Conservation (phyloP, 2,329 filamentous ascomycete species). For the Fusarium burgessii region DNA sequence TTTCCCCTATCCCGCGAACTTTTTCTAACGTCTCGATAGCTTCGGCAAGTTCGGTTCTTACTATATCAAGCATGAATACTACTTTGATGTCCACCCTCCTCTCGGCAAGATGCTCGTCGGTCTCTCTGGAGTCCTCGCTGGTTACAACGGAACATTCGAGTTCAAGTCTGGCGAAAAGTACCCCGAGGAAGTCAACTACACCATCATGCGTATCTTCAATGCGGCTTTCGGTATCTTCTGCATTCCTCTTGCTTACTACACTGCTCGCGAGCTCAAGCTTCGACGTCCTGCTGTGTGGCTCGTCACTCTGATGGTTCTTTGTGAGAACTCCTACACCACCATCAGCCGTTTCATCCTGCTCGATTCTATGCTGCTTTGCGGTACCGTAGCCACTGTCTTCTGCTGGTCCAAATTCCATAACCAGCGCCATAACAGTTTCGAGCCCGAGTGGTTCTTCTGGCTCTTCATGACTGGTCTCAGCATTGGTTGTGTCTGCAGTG, state of each 20-base stretch:
- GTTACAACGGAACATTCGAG: conserved; percentile 99
- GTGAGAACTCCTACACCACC: conserved; percentile 99
- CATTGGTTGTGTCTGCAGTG: conserved; percentile 97
- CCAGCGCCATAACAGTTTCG: conserved; percentile 86
- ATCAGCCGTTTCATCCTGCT: conserved; percentile 98
- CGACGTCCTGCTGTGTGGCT: conserved; percentile 91
- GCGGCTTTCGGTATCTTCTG: conserved; percentile 93
- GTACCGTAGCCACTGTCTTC: conserved; percentile 96
- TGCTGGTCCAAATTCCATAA: conserved; percentile 98
- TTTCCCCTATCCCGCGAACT: background rate
- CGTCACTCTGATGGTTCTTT: conserved; percentile 95
- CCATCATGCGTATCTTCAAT: conserved; percentile 99
- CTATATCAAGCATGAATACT: conserved; percentile 99
- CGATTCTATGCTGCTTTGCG: conserved; percentile 98
- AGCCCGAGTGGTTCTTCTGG: conserved; percentile 94
- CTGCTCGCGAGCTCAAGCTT: conserved; percentile 90
- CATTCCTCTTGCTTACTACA: conserved; percentile 94
- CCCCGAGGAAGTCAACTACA: conserved; percentile 93
- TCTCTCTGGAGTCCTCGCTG: conserved; percentile 93
- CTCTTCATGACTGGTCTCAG: conserved; percentile 92
- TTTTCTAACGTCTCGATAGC: conserved; percentile 57
- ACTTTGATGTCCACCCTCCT: conserved; percentile 92
- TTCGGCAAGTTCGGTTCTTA: conserved; percentile 99
- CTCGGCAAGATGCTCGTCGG: conserved; percentile 99
- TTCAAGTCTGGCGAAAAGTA: conserved; percentile 99